Base-by-base conservation (phyloP, 768 basidiomycete species). In the Boletales sp. region DNA sequence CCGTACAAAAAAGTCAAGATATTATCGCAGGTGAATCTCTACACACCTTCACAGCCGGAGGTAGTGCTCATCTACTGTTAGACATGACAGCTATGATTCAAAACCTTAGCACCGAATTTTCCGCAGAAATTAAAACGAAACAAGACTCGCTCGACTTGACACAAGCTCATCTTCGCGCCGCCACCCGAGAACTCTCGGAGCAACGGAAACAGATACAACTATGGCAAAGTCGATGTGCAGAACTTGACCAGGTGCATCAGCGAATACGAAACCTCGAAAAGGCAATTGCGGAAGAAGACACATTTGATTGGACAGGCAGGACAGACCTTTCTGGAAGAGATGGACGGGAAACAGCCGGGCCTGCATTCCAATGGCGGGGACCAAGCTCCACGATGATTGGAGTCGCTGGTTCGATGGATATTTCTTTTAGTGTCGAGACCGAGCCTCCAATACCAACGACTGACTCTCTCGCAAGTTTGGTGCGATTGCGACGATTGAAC, bases 231-330 rank as follows among this genome's bases (percentile, higher is more conserved):
- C 78, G 81, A 34, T 85, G 87, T 51, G 78, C 75, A 9, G 88
- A 93, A 65, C 77, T 93, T 11, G 94, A 97, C 56, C 83, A 90
- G 56, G 74, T 88, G 30, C 79, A 77, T 37, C 91, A 93, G 60
- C 83, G 90, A 12, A 78, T 88, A 43, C 81, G 84, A 41, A 97
- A 97, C 66, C 78, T 98, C 27, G 84, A 91, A 62, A 82, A 82
- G 37, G 92, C 90, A 0, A 69, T 91, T 8, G 63, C 68, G 8
- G 86, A 88, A 7, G 94, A 94, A 67, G 89, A 90, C 50, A 72
- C 69, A 50, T 90, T 94, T 56, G 91, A 94, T 64, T 95, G 88
- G 88, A 89, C 90, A 0, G 94, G 94, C 2, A 81, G 93, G 24
- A 75, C 73, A 4, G 72, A 74, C 53, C 58, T 75, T 1, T 69